phyloP scores from a whole-genome alignment of 78 protist species.

The Thecamonas trahens region DNA sequence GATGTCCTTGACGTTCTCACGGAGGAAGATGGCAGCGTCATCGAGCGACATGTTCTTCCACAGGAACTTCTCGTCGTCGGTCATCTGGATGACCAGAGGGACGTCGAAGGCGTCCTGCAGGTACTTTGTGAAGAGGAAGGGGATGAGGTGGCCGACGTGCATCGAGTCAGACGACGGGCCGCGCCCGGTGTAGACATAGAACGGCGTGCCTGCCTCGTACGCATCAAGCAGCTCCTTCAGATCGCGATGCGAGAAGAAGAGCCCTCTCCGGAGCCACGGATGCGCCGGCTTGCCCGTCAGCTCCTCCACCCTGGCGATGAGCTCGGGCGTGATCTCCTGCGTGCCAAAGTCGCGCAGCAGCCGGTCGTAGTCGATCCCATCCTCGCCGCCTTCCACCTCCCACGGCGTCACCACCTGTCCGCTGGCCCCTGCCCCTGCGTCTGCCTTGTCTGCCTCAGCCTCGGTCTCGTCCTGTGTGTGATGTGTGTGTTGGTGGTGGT shows the following conservation, averaged over 20 bases:
- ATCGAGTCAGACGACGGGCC: conserved; percentile 95
- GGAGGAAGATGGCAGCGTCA: conserved; percentile 40
- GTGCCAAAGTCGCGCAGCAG: conserved; percentile 70
- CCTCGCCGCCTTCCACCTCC: conserved; percentile 30
- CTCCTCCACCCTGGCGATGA: conserved; percentile 67
- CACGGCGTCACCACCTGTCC: conserved; percentile 33
- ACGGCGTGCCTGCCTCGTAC: conserved; percentile 79
- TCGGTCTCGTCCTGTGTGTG: too few relatives aligned
- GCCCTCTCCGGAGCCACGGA: conserved; percentile 63
- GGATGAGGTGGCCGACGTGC: conserved; percentile 97
- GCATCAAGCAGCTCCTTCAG: conserved; percentile 58
- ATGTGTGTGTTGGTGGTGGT: too few relatives aligned
- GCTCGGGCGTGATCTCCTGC: conserved; percentile 30
- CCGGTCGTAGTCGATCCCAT: conserved; percentile 83
- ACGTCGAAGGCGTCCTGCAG: conserved; percentile 91
- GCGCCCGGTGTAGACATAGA: conserved; percentile 98
- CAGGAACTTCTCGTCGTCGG: conserved; percentile 98
- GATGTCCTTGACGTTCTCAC: conserved; percentile 94
- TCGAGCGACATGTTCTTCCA: conserved; percentile 79
- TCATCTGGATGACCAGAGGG: conserved; percentile 97
- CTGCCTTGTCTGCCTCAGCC: too few relatives aligned
- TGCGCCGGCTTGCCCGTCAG: conserved; percentile 78
- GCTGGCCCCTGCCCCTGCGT: too few relatives aligned
- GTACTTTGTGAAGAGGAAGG: conserved; percentile 91
- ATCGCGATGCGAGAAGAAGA: conserved; percentile 88